Conservation (phyloP, 2,329 filamentous ascomycete genomes). For the Botryotinia calthae region DNA sequence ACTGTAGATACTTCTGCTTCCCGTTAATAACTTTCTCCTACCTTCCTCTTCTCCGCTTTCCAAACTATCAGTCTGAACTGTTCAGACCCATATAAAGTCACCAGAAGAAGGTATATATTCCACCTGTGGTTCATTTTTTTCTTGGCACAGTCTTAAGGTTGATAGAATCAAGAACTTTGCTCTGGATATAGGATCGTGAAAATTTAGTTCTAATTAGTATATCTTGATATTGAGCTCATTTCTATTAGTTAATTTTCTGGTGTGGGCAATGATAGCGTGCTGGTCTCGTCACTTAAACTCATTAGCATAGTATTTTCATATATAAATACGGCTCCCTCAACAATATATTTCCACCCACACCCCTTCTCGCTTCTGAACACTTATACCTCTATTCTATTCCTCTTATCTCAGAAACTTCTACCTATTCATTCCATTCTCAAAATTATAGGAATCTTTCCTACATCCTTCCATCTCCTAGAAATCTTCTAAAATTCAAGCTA, state of each 20-base stretch:
- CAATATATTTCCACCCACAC: background rate
- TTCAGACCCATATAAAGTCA: background rate
- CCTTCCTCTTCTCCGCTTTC: background rate
- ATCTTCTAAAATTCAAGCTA: background rate
- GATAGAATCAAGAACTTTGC: background rate
- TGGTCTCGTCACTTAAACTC: background rate
- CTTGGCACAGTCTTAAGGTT: background rate
- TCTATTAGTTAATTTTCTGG: rapidly evolving
- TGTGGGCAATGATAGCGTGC: background rate
- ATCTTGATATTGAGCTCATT: background rate
- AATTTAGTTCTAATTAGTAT: background rate
- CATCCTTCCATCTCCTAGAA: background rate
- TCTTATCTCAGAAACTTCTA: background rate
- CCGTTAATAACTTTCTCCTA: background rate
- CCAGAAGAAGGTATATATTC: no score
- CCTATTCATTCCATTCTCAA: background rate
- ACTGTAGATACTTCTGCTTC: background rate
- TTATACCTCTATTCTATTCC: background rate
- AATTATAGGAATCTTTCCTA: background rate
- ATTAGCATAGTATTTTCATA: background rate
- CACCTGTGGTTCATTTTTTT: background rate
- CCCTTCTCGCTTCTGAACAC: background rate
- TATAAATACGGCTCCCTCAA: background rate
- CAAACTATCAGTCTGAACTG: background rate
- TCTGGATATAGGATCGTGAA: background rate